These are phyloP conservation scores for Acacia pycnantha DNA, from an alignment of 331 rosid species.

Conservation along the genomic window DNA sequence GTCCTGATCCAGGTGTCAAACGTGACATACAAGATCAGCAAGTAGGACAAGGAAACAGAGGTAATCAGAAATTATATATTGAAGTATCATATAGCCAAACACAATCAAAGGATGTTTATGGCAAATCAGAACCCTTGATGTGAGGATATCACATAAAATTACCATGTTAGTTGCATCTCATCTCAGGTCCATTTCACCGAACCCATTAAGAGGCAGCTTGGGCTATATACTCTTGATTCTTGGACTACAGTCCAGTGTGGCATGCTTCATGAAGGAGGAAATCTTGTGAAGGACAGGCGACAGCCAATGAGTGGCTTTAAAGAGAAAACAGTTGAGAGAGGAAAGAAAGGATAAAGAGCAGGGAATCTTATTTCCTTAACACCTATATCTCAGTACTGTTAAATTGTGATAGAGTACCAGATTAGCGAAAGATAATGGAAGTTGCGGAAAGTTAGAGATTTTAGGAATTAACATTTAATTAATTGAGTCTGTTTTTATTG, in stretches of 20 bases:
- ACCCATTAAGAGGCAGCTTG: not conserved
- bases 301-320: not conserved
- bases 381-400: not conserved
- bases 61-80: constrained; percentile 1
- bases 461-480: too few species aligned
- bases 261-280: not conserved
- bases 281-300: too few species aligned
- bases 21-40: not conserved
- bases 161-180: not conserved
- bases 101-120: not conserved
- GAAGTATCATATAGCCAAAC: constrained; percentile 3
- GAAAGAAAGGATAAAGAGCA: not conserved
- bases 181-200: not conserved
- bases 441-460: too few species aligned
- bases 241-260: not conserved
- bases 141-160: not conserved
- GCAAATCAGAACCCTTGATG: not conserved
- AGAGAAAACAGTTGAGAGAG: not conserved
- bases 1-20: not conserved
- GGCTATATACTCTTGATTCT: not conserved
- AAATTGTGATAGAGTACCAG: too few species aligned
- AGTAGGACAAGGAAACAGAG: constrained; percentile 19
- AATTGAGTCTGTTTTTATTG: too few species aligned
- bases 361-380: not conserved
- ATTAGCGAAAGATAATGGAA: too few species aligned